Percentiles rank a stretch among this genome's conserved stretches.
Evolutionary conservation across 73 alveolate genomes (phyloP).

Genomic region (Paraurostyla sp.): DNA sequence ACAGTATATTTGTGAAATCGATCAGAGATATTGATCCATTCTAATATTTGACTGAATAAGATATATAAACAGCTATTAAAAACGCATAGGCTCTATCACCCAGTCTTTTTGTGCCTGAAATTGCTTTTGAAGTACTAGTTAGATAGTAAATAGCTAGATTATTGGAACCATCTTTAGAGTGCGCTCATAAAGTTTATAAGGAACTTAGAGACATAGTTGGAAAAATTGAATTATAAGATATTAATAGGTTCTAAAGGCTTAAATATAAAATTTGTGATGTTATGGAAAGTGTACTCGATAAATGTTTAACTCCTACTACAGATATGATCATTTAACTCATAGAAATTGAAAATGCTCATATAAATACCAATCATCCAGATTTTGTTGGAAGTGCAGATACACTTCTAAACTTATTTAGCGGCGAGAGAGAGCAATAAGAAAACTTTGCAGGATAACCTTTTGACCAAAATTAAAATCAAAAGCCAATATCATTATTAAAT

Average conservation of each 20-base stretch:
- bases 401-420: slow-evolving; percentile 63
- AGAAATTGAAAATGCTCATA: slow-evolving; percentile 86
- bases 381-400: slow-evolving; percentile 86
- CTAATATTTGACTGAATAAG: slow-evolving; percentile 78
- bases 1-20: slow-evolving; percentile 71
- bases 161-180: slow-evolving; percentile 86
- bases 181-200: slow-evolving; percentile 85
- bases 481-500: neutral
- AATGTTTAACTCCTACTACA: slow-evolving; percentile 78
- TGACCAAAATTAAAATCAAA: slow-evolving; percentile 8
- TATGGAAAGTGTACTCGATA: slow-evolving; percentile 75
- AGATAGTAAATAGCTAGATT: slow-evolving; percentile 89
- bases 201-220: slow-evolving; percentile 84
- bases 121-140: slow-evolving; percentile 93
- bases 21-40: slow-evolving; percentile 82
- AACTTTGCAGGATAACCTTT: slow-evolving; percentile 52
- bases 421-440: slow-evolving; percentile 60
- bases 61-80: slow-evolving; percentile 85
- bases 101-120: slow-evolving; percentile 93
- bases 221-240: slow-evolving; percentile 78
- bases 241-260: slow-evolving; percentile 76
- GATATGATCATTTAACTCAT: slow-evolving; percentile 79
- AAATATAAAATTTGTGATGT: slow-evolving; percentile 72
- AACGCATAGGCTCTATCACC: slow-evolving; percentile 90
- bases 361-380: slow-evolving; percentile 91